phyloP scores from a whole-genome alignment of 768 basidiomycete genomes.

The Russula lepida region DNA sequence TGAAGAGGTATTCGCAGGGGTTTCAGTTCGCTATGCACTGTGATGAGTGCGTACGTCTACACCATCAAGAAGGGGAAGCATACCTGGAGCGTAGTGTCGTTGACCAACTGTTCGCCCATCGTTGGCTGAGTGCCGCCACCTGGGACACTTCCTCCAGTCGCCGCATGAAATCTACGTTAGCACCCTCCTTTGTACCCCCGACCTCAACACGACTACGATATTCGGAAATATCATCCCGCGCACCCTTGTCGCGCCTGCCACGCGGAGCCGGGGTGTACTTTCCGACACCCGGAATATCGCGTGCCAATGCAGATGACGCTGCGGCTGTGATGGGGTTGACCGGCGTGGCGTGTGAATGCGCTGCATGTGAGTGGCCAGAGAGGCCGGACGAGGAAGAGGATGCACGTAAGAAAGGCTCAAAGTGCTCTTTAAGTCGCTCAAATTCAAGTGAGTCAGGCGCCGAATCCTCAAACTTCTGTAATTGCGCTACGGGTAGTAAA shows the following conservation, averaged over 20 bases:
- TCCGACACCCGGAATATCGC: constrained; percentile 76
- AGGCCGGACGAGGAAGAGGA: constrained; percentile 68
- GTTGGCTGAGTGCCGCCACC: constrained; percentile 64
- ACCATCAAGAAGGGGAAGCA: constrained; percentile 23
- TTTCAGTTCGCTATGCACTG: constrained; percentile 54
- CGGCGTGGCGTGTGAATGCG: constrained; percentile 62
- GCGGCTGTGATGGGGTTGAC: constrained; percentile 74
- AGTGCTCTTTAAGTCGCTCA: constrained; percentile 92
- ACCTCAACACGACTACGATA: constrained; percentile 68
- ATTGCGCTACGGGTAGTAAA: constrained; percentile 50
- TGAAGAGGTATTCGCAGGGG: constrained; percentile 89
- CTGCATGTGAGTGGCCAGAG: constrained; percentile 38
- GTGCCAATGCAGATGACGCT: constrained; percentile 84
- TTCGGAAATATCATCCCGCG: constrained; percentile 68
- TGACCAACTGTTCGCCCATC: constrained; percentile 78
- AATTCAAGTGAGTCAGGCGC: constrained; percentile 82
- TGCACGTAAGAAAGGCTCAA: constrained; percentile 89
- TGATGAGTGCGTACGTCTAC: background rate
- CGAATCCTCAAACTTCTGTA: constrained; percentile 85
- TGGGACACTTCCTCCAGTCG: constrained; percentile 52
- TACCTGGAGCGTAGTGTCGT: constrained; percentile 57
- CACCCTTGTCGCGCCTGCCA: constrained; percentile 49
- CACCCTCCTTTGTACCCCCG: constrained; percentile 45
- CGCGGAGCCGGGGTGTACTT: constrained; percentile 63
- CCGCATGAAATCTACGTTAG: constrained; percentile 62